phyloP scores from a whole-genome alignment of 129 eudicot genomes.

The Flaveria brownii region DNA sequence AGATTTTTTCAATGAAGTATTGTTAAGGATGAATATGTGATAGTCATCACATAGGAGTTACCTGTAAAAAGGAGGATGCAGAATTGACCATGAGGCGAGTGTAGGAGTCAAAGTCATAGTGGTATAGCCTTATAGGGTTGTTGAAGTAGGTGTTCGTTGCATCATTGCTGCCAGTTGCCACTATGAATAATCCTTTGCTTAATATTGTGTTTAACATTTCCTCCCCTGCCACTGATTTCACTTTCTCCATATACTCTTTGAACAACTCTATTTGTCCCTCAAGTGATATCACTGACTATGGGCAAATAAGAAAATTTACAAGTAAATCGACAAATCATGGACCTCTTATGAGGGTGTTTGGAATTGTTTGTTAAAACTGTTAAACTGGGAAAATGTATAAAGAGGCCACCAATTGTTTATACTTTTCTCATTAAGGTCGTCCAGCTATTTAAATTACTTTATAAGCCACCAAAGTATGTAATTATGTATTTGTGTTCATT shows the following conservation, averaged over 20 bases:
- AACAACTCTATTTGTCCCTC: constrained; percentile 58
- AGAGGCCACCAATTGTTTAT: no score
- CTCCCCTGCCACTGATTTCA: constrained; percentile 55
- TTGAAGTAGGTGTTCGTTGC: constrained; percentile 69
- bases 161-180: constrained; percentile 70
- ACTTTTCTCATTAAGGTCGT: no score
- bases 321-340: not conserved
- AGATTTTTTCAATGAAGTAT: no score
- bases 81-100: constrained; percentile 48
- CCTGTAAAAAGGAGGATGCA: constrained; percentile 68
- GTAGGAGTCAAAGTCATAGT: constrained; percentile 54
- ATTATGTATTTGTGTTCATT: no score
- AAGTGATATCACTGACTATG: constrained; percentile 66
- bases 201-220: constrained; percentile 45
- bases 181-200: constrained; percentile 44
- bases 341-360: not conserved
- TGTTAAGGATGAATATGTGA: no score
- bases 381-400: no score
- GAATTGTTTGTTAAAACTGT: no score
- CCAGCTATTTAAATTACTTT: no score
- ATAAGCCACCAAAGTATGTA: no score
- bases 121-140: constrained; percentile 45
- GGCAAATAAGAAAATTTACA: constrained; percentile 20
- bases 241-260: constrained; percentile 60
- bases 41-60: constrained; percentile 14